Percentiles rank a stretch among this genome's conserved stretches.
Evolutionary conservation across 192 early-diverging fungal genomes (phyloP).

Genomic region (Phlyctochytrium bullatum): DNA sequence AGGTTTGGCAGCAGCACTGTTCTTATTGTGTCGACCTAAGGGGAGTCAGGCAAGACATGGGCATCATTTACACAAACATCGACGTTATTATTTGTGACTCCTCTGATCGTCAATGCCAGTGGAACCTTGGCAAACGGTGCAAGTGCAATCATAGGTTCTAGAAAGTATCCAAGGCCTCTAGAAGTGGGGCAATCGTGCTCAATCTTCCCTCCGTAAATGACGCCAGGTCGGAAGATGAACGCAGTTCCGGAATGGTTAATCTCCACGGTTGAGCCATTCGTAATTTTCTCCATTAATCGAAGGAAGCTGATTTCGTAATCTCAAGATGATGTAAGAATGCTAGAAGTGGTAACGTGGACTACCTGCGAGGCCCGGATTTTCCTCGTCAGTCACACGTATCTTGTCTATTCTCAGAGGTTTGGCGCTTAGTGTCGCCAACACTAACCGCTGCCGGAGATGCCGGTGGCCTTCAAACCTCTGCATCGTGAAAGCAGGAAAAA

Average conservation of each 20-base stretch:
- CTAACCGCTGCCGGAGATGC: slow-evolving; percentile 84
- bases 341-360: slow-evolving; percentile 2
- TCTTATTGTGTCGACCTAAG: slow-evolving; percentile 79
- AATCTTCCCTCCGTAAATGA: slow-evolving; percentile 84
- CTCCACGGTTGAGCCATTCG: slow-evolving; percentile 90
- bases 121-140: slow-evolving; percentile 92
- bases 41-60: not conserved
- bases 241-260: slow-evolving; percentile 92
- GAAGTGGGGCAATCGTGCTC: slow-evolving; percentile 82
- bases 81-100: slow-evolving; percentile 91
- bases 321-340: slow-evolving; percentile 37
- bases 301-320: slow-evolving; percentile 93
- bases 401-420: slow-evolving; percentile 82
- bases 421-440: slow-evolving; percentile 82
- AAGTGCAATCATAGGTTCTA: slow-evolving; percentile 87
- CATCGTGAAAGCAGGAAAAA: no score
- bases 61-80: slow-evolving; percentile 75
- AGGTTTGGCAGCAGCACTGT: slow-evolving; percentile 86
- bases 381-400: slow-evolving; percentile 75
- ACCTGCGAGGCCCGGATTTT: slow-evolving; percentile 83
- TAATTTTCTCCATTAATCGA: slow-evolving; percentile 86
- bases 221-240: slow-evolving; percentile 82
- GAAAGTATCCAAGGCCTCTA: slow-evolving; percentile 89
- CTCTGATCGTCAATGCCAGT: slow-evolving; percentile 76
- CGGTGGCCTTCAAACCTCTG: slow-evolving; percentile 75